phyloP scores from a whole-genome alignment of 768 basidiomycete species.

The Phanerochaete sordida region DNA sequence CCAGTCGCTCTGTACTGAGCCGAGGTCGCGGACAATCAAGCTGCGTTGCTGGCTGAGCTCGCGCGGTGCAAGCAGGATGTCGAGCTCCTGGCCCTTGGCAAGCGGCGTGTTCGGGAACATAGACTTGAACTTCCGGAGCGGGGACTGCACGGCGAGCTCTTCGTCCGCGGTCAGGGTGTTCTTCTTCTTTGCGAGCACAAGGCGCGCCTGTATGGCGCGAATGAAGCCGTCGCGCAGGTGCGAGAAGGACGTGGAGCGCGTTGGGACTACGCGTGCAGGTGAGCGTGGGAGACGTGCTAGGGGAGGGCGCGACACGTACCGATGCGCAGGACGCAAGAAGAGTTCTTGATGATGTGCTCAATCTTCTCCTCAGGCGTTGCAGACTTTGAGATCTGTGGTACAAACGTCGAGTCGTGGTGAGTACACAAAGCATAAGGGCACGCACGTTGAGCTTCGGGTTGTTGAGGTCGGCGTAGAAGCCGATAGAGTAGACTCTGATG shows the following conservation, averaged over 20 bases:
- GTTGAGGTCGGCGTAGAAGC: constrained; percentile 83
- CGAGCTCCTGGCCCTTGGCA: constrained; percentile 63
- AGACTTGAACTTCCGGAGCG: constrained; percentile 69
- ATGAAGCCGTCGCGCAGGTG: constrained; percentile 85
- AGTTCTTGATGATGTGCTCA: constrained; percentile 59
- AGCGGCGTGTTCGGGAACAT: constrained; percentile 72
- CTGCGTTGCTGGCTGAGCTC: constrained; percentile 46
- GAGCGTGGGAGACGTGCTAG: not conserved
- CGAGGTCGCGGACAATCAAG: constrained; percentile 69
- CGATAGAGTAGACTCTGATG: constrained; percentile 87
- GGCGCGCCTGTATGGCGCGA: constrained; percentile 62
- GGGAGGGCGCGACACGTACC: constrained; percentile 35
- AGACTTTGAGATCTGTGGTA: constrained; percentile 44
- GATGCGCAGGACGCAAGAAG: constrained; percentile 72
- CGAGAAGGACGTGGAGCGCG: constrained; percentile 69
- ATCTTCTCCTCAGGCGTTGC: constrained; percentile 71
- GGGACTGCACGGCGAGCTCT: constrained; percentile 52
- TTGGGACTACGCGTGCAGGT: constrained; percentile 56
- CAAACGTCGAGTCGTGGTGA: not conserved
- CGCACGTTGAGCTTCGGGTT: constrained; percentile 57
- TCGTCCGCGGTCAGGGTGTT: constrained; percentile 56
- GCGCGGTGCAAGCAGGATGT: constrained; percentile 64
- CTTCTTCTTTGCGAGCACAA: constrained; percentile 47
- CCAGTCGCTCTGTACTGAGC: constrained; percentile 70
- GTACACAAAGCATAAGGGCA: constrained; percentile 10